Evolutionary conservation across 352 stramenopile genomes (phyloP), one percentile per base, ranked within the genome.

Genomic region (Pythium scleroteichum): DNA sequence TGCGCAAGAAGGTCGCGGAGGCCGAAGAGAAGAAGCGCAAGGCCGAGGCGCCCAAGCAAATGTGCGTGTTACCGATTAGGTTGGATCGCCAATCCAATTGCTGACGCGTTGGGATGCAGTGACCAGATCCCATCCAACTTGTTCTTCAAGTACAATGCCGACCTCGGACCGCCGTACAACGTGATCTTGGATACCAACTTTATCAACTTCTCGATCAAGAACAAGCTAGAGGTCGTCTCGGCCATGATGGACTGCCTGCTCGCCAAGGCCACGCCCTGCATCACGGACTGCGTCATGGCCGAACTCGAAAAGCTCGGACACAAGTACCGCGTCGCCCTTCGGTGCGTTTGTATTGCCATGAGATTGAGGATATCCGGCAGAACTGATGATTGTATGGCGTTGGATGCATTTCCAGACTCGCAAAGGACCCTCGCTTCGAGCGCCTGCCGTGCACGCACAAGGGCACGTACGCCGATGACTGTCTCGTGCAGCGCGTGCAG

Each of bases 141-240:
- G 66, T 99, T 99, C 74, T 99, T 99, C 82, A 97, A 99, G 72
- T 99, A 99, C 89, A 99, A 99, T 74, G 93, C 96, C 24, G 92
- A 98, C 45, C 82, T 99, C 16, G 98, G 98, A 4, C 95, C 95
- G 38, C 97, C 97, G 33, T 99, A 99, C 78, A 97, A 98, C 77
- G 88, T 99, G 41, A 77, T 99, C 14, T 85, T 99, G 46, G 98
- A 99, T 90, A 99, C 98, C 20, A 99, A 99, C 77, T 99, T 99
- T 86, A 99, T 99, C 76, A 99, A 99, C 75, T 99, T 99, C 65
- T 98, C 92, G 35, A 99, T 99, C 79, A 98, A 98, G 62, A 98
- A 99, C 85, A 97, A 98, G 69, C 88, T 99, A 57, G 98, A 99
- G 71, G 90, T 99, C 38, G 90, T 99, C 19, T 97, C 97, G 46